These are phyloP conservation scores for Diaporthe sp. DNA, from an alignment of 2,329 filamentous ascomycete genomes.

Conservation along the genomic window DNA sequence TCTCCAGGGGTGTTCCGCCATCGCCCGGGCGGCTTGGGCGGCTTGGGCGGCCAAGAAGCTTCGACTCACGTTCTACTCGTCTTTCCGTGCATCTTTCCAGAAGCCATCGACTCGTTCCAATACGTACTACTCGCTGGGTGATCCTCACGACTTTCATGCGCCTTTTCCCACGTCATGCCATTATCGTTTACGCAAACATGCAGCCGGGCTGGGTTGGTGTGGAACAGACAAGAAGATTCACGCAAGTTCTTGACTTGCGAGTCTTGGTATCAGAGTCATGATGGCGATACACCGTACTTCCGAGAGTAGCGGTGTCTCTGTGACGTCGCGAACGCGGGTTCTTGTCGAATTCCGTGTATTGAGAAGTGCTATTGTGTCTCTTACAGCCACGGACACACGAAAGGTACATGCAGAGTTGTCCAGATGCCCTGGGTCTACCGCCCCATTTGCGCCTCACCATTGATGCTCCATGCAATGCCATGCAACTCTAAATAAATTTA, in stretches of 20 bases:
- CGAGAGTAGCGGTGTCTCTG: slow-evolving; percentile 9
- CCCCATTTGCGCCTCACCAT: slow-evolving; percentile 20
- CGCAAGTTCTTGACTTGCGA: slow-evolving; percentile 5
- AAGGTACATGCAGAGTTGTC: neutral
- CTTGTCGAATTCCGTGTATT: neutral
- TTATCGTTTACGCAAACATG: neutral
- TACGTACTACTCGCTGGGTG: neutral
- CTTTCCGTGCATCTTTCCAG: slow-evolving; percentile 29
- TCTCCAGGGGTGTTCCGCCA: neutral
- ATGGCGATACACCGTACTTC: neutral
- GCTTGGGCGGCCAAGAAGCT: slow-evolving; percentile 5
- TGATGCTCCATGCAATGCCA: slow-evolving; percentile 26
- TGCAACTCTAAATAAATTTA: slow-evolving; percentile 5
- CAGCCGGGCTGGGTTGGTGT: neutral
- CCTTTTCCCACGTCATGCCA: neutral
- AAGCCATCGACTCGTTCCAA: slow-evolving; percentile 18
- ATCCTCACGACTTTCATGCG: slow-evolving; percentile 10
- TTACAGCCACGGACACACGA: neutral
- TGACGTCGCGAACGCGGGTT: neutral
- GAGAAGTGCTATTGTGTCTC: slow-evolving; percentile 7
- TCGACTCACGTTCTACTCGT: neutral
- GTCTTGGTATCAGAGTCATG: slow-evolving; percentile 20
- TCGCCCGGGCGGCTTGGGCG: slow-evolving; percentile 3
- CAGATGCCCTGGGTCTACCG: neutral
- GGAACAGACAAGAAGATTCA: neutral